phyloP scores from a whole-genome alignment of 306 rosid genomes.

The Casuarina glauca region DNA sequence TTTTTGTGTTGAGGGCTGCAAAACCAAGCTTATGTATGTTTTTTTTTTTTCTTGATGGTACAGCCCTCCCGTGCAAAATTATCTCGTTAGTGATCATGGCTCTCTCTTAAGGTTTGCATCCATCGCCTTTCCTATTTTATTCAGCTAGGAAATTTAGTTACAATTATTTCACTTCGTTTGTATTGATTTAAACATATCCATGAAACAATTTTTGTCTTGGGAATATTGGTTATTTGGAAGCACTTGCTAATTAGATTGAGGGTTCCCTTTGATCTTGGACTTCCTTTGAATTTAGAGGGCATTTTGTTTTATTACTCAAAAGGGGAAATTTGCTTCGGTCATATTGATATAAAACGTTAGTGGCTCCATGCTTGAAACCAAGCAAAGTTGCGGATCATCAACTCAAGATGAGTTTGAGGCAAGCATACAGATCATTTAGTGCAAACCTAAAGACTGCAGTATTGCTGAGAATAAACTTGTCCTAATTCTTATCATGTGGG shows the following conservation, averaged over 20 bases:
- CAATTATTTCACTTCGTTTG: conserved; percentile 6
- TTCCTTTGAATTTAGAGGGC: conserved; percentile 2
- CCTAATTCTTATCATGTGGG: background rate
- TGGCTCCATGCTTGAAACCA: conserved; percentile 22
- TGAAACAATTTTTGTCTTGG: conserved; percentile 10
- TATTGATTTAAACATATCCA: conserved; percentile 1
- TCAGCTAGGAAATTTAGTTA: conserved; percentile 7
- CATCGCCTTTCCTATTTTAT: conserved; percentile 12
- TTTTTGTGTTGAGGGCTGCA: conserved; percentile 14
- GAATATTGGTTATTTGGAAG: conserved; percentile 3
- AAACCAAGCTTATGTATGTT: conserved; percentile 20
- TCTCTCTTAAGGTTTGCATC: conserved; percentile 56
- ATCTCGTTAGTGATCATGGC: conserved; percentile 36
- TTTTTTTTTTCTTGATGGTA: conserved; percentile 29
- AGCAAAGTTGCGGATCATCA: conserved; percentile 1
- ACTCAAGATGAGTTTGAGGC: conserved; percentile 18
- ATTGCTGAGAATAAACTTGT: background rate
- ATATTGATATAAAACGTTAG: background rate
- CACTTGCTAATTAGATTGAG: conserved; percentile 14
- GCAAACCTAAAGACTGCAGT: background rate
- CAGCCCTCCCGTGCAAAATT: conserved; percentile 47
- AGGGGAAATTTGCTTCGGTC: conserved; percentile 13
- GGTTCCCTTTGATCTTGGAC: conserved; percentile 3
- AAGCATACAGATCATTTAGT: background rate
- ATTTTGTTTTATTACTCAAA: conserved; percentile 12